Evolutionary conservation across 257 asterid species (phyloP), one percentile per base, ranked within the genome.

Genomic region (Lantana camara): DNA sequence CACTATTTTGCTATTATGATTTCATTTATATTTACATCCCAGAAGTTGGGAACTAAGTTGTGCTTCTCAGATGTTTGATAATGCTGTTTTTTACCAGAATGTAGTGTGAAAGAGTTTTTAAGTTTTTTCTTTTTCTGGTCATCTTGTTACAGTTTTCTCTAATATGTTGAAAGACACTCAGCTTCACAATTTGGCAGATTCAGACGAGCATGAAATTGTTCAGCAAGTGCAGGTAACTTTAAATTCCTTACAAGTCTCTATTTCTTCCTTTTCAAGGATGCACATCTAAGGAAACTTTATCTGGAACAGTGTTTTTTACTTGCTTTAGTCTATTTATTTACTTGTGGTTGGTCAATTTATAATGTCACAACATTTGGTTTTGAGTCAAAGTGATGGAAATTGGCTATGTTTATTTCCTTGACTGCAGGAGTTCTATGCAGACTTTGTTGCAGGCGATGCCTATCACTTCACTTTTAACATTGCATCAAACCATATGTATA

Each of bases 101-200:
- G 45, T 55, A 9, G 35, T 45, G 46, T 61, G 24, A 65, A 30
- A 63, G 67, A 54, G 7, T 30, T 63, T 67, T 79, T 57, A 56
- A 34, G 32, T 54, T 69, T 51, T 46, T 9, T 66, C n/a, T 68
- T 55, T 54, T 22, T 50, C 30, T 71, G 73, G 63, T 35, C 60
- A 49, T 74, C 58, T 41, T 70, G 61, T 69, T 64, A 19, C 96
- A 94, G 99, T 94, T 78, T 94, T 94, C 86, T 94, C 99, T 70
- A 90, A 90, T 62, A 81, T 88, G 89, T 75, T 94, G 77, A 84
- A 88, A 76, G 99, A 94, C 79, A 86, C 97, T 21, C 97, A 94
- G 80, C 95, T 94, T 73, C 97, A 94, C 79, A 83, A 88, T 61
- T 79, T 94, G 73, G 97, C 99, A 46, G 97, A 94, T 74, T 82